A percentile compares a stretch with the other conserved stretches of the same genome.
Evolutionary conservation across 1,139 yeast genomes (phyloP).

Genomic region (Meyerozyma guilliermondii): DNA sequence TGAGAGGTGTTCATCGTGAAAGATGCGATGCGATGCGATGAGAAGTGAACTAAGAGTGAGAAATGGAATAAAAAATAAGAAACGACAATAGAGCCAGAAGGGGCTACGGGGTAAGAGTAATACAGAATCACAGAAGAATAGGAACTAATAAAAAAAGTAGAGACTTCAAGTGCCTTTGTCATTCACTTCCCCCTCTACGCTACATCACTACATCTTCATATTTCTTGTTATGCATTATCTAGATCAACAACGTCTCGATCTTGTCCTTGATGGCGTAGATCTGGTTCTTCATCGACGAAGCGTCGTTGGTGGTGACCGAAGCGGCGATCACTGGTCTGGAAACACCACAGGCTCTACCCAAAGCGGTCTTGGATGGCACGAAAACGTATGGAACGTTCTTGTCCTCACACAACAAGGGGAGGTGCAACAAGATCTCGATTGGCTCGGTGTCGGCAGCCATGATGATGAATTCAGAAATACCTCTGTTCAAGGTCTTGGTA

Average conservation of each 20-base stretch:
- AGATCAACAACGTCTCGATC: slow-evolving; percentile 96
- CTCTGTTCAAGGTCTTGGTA: slow-evolving; percentile 98
- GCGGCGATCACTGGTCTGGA: slow-evolving; percentile 99
- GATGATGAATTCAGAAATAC: slow-evolving; percentile 98
- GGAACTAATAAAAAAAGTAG: not conserved
- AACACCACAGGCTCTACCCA: slow-evolving; percentile 99
- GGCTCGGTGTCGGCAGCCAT: slow-evolving; percentile 99
- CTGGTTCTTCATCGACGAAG: slow-evolving; percentile 95
- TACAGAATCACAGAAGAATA: too few relatives aligned
- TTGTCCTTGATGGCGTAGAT: slow-evolving; percentile 97
- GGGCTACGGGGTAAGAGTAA: too few relatives aligned
- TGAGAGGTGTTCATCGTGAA: not conserved
- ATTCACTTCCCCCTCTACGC: too few relatives aligned
- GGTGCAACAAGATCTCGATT: slow-evolving; percentile 94
- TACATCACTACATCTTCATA: not conserved
- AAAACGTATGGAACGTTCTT: slow-evolving; percentile 98
- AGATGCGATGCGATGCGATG: slow-evolving; percentile 1
- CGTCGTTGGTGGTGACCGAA: slow-evolving; percentile 96
- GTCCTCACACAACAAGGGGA: slow-evolving; percentile 97
- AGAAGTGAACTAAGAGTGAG: not conserved
- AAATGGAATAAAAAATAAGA: not conserved
- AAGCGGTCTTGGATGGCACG: slow-evolving; percentile 96
- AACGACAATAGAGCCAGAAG: too few relatives aligned
- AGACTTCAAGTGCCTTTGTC: too few relatives aligned
- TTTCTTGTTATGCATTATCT: slow-evolving; percentile 13